phyloP scores from a whole-genome alignment of 2,329 filamentous ascomycete genomes.

The Tricladium varicosporioides region DNA sequence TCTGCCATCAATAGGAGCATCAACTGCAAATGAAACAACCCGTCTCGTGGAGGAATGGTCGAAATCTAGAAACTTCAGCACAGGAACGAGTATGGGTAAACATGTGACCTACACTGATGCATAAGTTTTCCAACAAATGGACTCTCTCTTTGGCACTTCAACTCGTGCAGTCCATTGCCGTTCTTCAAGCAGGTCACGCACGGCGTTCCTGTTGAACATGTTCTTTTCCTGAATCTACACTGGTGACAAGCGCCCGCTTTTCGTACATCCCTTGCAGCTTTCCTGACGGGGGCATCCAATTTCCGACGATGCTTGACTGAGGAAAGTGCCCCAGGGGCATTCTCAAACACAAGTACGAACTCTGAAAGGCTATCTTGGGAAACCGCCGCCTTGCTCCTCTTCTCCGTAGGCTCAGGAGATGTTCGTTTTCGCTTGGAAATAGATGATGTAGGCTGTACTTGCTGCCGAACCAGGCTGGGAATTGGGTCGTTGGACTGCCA shows the following conservation, averaged over 20 bases:
- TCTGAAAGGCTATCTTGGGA: conserved; percentile 15
- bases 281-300: conserved; percentile 25
- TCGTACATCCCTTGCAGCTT: conserved; percentile 27
- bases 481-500: conserved; percentile 13
- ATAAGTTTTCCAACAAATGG: conserved; percentile 22
- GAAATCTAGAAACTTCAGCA: conserved; percentile 17
- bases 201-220: conserved; percentile 28
- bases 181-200: conserved; percentile 26
- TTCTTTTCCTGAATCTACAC: conserved; percentile 30
- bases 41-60: conserved; percentile 24
- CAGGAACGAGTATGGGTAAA: background rate
- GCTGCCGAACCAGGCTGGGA: background rate
- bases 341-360: conserved; percentile 27
- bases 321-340: conserved; percentile 24
- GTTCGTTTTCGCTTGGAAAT: conserved; percentile 17
- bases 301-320: conserved; percentile 23
- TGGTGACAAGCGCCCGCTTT: conserved; percentile 31
- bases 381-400: conserved; percentile 6
- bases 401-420: conserved; percentile 13
- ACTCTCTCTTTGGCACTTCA: conserved; percentile 27
- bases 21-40: conserved; percentile 20
- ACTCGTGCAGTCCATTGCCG: conserved; percentile 24
- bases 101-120: conserved; percentile 21
- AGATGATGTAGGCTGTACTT: background rate
- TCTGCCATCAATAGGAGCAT: background rate